These are phyloP conservation scores for Pelargonium exstipulatum DNA, from an alignment of 441 rosid genomes.

Conservation along the genomic window DNA sequence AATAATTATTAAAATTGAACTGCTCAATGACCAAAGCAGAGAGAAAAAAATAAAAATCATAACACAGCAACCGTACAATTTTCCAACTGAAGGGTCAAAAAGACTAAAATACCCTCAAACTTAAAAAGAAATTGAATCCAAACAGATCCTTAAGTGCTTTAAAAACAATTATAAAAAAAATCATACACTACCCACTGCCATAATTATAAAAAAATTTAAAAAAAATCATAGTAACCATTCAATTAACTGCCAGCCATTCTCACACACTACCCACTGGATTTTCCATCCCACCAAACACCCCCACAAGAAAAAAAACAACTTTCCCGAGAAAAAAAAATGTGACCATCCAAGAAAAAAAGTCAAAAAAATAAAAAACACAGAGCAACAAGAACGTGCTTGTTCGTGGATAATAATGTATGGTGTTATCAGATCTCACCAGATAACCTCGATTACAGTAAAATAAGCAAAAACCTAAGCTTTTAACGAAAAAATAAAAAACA, in stretches of 20 bases:
- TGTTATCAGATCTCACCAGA: neutral
- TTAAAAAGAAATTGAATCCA: no score
- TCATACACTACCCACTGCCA: no score
- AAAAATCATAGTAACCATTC: neutral
- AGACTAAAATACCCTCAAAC: no score
- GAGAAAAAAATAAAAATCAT: no score
- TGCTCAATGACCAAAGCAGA: no score
- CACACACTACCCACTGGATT: neutral
- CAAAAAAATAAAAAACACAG: neutral
- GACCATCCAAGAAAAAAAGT: neutral
- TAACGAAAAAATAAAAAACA: neutral
- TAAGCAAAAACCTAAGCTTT: neutral
- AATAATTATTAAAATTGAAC: no score
- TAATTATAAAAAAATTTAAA: no score
- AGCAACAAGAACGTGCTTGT: neutral
- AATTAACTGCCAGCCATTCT: neutral
- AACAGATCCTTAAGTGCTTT: no score
- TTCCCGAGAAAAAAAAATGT: neutral
- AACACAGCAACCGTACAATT: no score
- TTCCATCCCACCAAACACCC: conserved; percentile 10
- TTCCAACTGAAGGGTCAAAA: no score
- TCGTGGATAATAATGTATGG: neutral
- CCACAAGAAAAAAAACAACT: neutral
- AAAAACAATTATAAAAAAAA: no score
- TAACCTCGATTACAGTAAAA: neutral